phyloP scores from a whole-genome alignment of 768 basidiomycete genomes.

The Auricularia cornea region DNA sequence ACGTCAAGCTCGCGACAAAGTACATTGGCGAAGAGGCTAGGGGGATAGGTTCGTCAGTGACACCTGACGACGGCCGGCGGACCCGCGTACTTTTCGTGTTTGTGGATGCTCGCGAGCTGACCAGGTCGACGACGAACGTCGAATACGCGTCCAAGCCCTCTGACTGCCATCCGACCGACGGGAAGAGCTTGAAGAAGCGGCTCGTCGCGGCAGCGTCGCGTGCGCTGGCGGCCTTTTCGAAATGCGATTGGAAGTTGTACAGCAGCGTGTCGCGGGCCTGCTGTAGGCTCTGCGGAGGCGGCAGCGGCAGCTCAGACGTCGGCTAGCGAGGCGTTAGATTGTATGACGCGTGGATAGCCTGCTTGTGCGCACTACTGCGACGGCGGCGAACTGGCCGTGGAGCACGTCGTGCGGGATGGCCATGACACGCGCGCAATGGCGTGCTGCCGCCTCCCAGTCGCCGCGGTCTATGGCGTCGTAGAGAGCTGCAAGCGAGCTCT shows the following conservation, averaged over 20 bases:
- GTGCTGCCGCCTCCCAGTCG: constrained; percentile 94
- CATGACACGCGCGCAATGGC: constrained; percentile 89
- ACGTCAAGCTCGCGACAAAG: constrained; percentile 82
- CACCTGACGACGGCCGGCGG: too few species aligned
- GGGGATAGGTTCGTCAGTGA: constrained; percentile 5
- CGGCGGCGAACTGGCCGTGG: constrained; percentile 77
- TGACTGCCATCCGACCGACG: constrained; percentile 86
- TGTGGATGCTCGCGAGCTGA: constrained; percentile 66
- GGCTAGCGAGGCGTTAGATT: constrained; percentile 46
- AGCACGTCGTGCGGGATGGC: constrained; percentile 69
- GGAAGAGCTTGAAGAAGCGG: constrained; percentile 96
- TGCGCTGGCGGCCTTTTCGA: constrained; percentile 69
- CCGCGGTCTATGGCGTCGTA: constrained; percentile 59
- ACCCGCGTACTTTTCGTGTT: constrained; percentile 73
- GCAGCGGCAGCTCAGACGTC: constrained; percentile 76
- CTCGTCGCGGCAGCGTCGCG: constrained; percentile 82
- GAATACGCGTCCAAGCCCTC: constrained; percentile 92
- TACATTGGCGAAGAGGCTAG: constrained; percentile 87
- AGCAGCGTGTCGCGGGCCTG: constrained; percentile 68
- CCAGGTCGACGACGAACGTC: constrained; percentile 84
- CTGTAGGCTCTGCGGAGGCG: constrained; percentile 77
- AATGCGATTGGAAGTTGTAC: constrained; percentile 67
- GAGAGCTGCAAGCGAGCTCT: constrained; percentile 57
- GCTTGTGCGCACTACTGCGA: constrained; percentile 62
- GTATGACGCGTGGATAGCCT: neutral